These are phyloP conservation scores for Cercospora janseana DNA, from an alignment of 2,329 filamentous ascomycete species.

Conservation along the genomic window DNA sequence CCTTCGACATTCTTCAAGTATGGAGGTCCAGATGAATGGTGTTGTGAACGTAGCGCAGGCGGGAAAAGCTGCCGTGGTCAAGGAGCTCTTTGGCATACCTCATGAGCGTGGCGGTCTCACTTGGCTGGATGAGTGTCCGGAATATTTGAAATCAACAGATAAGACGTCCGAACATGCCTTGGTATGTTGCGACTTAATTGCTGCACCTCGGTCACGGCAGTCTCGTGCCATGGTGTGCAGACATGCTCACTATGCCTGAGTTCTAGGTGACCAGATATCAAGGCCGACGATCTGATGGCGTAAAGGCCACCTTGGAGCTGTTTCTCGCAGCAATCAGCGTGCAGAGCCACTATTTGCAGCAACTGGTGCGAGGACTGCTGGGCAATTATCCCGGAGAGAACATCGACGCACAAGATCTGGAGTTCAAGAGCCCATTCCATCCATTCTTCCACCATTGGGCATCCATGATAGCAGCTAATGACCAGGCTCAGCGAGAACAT, in stretches of 20 bases:
- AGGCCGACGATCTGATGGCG: slow-evolving; percentile 9
- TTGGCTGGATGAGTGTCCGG: slow-evolving; percentile 19
- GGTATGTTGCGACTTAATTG: not conserved
- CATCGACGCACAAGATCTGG: slow-evolving; percentile 17
- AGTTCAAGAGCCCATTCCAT: slow-evolving; percentile 20
- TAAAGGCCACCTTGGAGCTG: slow-evolving; percentile 12
- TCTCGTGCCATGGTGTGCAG: too few relatives aligned
- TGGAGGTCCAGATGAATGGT: not conserved
- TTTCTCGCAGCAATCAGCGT: slow-evolving; percentile 18
- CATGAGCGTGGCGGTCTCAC: slow-evolving; percentile 20
- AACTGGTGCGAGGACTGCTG: slow-evolving; percentile 13
- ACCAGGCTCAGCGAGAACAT: slow-evolving; percentile 5
- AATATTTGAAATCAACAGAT: slow-evolving; percentile 9
- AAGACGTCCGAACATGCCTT: slow-evolving; percentile 16
- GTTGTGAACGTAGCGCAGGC: not conserved
- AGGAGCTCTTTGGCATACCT: slow-evolving; percentile 20
- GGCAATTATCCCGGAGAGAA: slow-evolving; percentile 23
- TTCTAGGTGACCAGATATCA: slow-evolving; percentile 15
- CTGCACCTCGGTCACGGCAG: too few relatives aligned
- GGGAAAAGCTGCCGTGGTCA: slow-evolving; percentile 10
- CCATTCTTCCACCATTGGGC: slow-evolving; percentile 22
- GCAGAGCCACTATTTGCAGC: slow-evolving; percentile 19
- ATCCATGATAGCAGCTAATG: slow-evolving; percentile 13
- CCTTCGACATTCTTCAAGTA: not conserved
- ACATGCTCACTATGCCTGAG: too few relatives aligned